Evolutionary conservation across 2,329 filamentous ascomycete genomes (phyloP).

Genomic region (Curvularia lunata): DNA sequence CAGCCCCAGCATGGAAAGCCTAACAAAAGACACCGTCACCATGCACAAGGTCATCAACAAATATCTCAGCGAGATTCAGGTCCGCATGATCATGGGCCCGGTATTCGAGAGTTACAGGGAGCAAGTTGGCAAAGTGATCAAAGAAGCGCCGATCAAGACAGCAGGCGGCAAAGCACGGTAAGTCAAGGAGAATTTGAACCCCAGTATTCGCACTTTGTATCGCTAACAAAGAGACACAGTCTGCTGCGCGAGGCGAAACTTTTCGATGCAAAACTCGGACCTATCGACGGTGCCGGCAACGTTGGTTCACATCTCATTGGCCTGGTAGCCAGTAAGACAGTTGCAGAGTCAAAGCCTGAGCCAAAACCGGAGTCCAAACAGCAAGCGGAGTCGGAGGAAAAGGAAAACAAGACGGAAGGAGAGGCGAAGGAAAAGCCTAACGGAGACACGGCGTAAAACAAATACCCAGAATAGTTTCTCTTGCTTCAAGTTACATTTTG

Average conservation of each 20-base stretch:
- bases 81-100: slow-evolving; percentile 82
- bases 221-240: slow-evolving; percentile 54
- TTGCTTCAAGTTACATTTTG: neutral
- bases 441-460: neutral
- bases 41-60: slow-evolving; percentile 83
- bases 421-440: neutral
- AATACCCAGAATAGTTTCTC: neutral
- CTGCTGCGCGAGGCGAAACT: slow-evolving; percentile 78
- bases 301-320: slow-evolving; percentile 72
- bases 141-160: slow-evolving; percentile 68
- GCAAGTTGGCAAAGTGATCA: slow-evolving; percentile 75
- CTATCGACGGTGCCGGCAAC: slow-evolving; percentile 79
- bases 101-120: slow-evolving; percentile 84
- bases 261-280: slow-evolving; percentile 72
- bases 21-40: slow-evolving; percentile 84
- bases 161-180: slow-evolving; percentile 75
- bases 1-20: slow-evolving; percentile 82
- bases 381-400: neutral
- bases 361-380: slow-evolving; percentile 2
- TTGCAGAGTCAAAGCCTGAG: slow-evolving; percentile 25
- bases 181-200: slow-evolving; percentile 34
- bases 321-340: slow-evolving; percentile 66
- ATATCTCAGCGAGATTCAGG: slow-evolving; percentile 76
- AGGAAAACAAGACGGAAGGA: neutral
- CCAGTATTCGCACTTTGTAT: neutral